Evolutionary conservation across 441 rosid species (phyloP), one percentile per base, ranked within the genome.

Genomic region (Mallotus repandus): DNA sequence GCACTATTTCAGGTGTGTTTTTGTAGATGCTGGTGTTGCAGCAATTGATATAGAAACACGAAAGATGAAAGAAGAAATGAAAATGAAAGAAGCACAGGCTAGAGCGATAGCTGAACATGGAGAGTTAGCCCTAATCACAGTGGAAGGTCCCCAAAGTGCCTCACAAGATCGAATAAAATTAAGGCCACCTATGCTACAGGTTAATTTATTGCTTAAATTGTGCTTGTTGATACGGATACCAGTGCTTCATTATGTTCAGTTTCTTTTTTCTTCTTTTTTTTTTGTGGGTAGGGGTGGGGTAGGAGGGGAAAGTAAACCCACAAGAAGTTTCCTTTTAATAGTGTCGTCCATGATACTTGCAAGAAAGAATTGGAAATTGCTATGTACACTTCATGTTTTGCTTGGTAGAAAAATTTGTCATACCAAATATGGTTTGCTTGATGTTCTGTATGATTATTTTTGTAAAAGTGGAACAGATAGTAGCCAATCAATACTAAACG

Each of bases 151-250:
- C 66, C 97, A 90, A 78, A 76, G 80, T 70, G 75, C 85, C 49
- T 45, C 88, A 69, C 91, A 89, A 81, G 98, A 89, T 82, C 86
- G 88, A 85, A 82, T 85, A 76, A 71, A 87, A 74, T 84, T 96
- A 81, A 89, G 99, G 79, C 88, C 97, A 50, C 99, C 99, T 50
- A 87, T 96, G 98, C 84, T 96, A 62, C 98, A 96, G 99, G 98
- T 96, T 76, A 29, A 22, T 74, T 77, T 64, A 62, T 68, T 15
- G 68, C 73, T 69, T 73, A 71, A 54, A 62, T 46, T 61, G 25
- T 19, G 10, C 19, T 66, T 57, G 16, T 74, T 74, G 21, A 38
- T 21, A 55, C 38, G 66, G 48, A 45, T 41, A 15, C 5, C 15
- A 38, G 10, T 58, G 16, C 13, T 58, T n/a, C 21, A 22, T 56